Evolutionary conservation across 73 alveolate genomes (phyloP), one percentile per base, ranked within the genome.

Genomic region (Tetrahymena malaccensis): DNA sequence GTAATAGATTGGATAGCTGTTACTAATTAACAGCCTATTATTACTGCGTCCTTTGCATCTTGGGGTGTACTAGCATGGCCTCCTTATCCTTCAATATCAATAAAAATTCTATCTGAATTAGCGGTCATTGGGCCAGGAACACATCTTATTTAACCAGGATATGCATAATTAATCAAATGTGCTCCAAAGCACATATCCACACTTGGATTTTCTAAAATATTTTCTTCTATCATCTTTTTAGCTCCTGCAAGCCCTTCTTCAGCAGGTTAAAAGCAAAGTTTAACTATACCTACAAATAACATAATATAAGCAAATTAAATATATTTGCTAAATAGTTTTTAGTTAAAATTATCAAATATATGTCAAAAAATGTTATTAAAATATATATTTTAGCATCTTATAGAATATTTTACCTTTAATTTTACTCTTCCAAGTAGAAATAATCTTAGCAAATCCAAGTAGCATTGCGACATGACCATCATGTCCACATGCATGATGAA

Each of bases 401-500:
- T n/a, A 50, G 7, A 40, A 8, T 40, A 21, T 50, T 0, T 50
- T 89, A 85, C 96, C 96, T 43, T 85, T 94, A 38, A 94, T 84
- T 43, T 94, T 43, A 10, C 93, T 89, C 37, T 55, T 94, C 55
- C 43, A 34, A 21, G 93, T 25, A 15, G 95, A 34, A 8, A 96
- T 27, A 19, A 94, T 50, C 35, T 96, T 58, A n/a, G 96, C 96
- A 21, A 95, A 85, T 17, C 43, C 40, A 22, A 96, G 94, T 27
- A 96, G 38, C 96, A 94, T 94, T 15, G 97, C 96, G 31, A 94
- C 93, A 44, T 96, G 97, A 10, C 97, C 97, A 94, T 96, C 97
- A 94, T 96, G 97, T 10, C 96, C 97, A 94, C 97, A 96, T 22
- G 97, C 97, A 58, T 96, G 97, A 85, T 55, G 93, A 25, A 38